Evolutionary conservation across 176 grass and related monocot species (phyloP), one percentile per base, ranked within the genome.

Genomic region (Juncus effusus): DNA sequence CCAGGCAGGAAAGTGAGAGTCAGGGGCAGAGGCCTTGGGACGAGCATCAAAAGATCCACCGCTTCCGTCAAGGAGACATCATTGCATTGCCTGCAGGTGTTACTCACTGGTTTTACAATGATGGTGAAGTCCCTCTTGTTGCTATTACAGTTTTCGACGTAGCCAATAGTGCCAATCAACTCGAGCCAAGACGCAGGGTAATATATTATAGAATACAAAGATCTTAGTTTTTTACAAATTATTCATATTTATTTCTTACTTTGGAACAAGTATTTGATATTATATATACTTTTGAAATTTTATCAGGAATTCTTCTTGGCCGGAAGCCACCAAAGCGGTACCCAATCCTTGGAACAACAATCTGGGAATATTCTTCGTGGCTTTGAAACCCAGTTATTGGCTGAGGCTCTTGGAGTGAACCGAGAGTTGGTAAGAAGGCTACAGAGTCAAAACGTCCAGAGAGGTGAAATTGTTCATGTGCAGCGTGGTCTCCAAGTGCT

Each of bases 21-120:
- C 60, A 73, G 53, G 41, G 10, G 10, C 58, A 77, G 36, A 77
- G 40, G 53, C 7, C 63, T 13, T 60, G 53, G 10, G 80, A 83
- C 9, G 80, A 83, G 59, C 80, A 78, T 65, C 80, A 83, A 51
- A 37, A 83, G 53, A 4, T 83, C 42, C 74, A 73, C 36, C 80
- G 56, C 6, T 67, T 74, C 61, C 68, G 61, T 39, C 35, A 73
- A 42, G 75, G 80, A 7, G 75, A 83, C 14, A 13, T 83, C 5
- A 56, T 83, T 63, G 74, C 75, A 3, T 37, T 78, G 58, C 80
- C 75, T 3, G 61, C 75, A 3, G 80, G 80, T 6, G 16, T 83
- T 39, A 64, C 54, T 11, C 6, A 74, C 3, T 83, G 81, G 81
- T 74, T 66, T 37, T 78, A 78, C 38, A 78, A 83, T 39, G 15